Conservation (phyloP, 169 alveolate genomes). For the Perkinsus chesapeaki region DNA sequence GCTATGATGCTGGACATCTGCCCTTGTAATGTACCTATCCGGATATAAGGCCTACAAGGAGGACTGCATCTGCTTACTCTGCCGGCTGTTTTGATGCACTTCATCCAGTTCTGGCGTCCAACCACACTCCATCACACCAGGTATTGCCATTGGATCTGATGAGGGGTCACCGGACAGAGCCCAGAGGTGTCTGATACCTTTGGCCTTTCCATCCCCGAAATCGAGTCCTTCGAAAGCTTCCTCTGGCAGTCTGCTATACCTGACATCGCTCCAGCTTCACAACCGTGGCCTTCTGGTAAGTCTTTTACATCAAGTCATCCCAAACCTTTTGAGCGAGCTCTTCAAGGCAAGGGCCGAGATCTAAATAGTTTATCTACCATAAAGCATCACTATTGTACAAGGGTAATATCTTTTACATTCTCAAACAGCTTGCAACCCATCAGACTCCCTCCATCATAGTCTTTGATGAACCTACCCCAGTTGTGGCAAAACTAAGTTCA, state of each 20-base stretch:
- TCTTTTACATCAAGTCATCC: background rate
- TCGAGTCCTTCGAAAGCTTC: background rate
- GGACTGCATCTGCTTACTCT: background rate
- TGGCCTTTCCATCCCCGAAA: background rate
- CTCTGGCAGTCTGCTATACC: background rate
- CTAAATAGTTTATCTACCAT: background rate
- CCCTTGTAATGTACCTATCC: background rate
- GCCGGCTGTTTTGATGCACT: background rate
- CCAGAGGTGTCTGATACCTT: background rate
- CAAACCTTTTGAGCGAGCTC: background rate
- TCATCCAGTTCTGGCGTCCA: background rate
- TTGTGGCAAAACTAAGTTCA: conserved; percentile 42
- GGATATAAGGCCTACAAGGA: background rate
- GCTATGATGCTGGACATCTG: background rate
- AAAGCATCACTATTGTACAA: background rate
- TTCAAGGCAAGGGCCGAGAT: background rate
- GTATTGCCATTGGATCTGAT: background rate
- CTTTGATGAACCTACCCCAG: conserved; percentile 72
- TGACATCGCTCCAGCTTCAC: background rate
- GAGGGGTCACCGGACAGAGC: background rate
- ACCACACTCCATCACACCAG: background rate
- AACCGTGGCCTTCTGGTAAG: background rate
- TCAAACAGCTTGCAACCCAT: conserved; percentile 60
- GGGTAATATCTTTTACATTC: background rate
- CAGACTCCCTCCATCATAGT: conserved; percentile 73